Evolutionary conservation across 805 yeast genomes (phyloP), one percentile per base, ranked within the genome.

Genomic region (Hanseniaspora taiwanica): DNA sequence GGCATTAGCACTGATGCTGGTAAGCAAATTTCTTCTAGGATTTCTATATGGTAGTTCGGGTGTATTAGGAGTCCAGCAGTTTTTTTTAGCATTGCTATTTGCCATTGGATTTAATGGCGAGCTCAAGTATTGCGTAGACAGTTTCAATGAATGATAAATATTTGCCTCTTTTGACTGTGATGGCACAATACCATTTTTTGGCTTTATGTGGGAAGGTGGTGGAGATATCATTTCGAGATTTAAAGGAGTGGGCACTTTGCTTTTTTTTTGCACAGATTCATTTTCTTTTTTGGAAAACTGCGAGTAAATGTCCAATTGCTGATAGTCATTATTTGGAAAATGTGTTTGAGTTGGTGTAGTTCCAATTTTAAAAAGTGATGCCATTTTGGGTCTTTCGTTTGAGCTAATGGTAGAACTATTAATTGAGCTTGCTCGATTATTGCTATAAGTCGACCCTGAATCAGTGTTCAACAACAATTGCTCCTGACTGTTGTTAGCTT

Each of bases 141-240:
- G n/a, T n/a, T n/a, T n/a, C n/a, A n/a, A n/a, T n/a, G n/a, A n/a
- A n/a, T n/a, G n/a, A n/a, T n/a, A n/a, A n/a, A n/a, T n/a, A n/a
- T n/a, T n/a, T n/a, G n/a, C n/a, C n/a, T n/a, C n/a, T n/a, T n/a
- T n/a, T n/a, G n/a, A n/a, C n/a, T 5, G n/a, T 25, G 9, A 3
- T 5, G 29, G 29, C 10, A 4, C 10, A 4, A 7, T 25, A 5
- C n/a, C 29, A 4, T 25, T 25, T 2, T 12, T 21, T 27, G 25
- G 25, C 35, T 44, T 48, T 8, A 48, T 39, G 33, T 48, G 49
- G 3, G 54, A 49, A 19, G 59, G 54, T 2, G 58, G 58, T 4
- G 58, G 48, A 27, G 53, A 34, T 6, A 52, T 49, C 13, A 46
- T 36, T 1, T 40, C 40, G 1, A 52, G 37, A 36, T 49, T 42